phyloP scores from a whole-genome alignment of 225 moss, liverwort and hornwort species.

The Rhytidiadelphus loreus region DNA sequence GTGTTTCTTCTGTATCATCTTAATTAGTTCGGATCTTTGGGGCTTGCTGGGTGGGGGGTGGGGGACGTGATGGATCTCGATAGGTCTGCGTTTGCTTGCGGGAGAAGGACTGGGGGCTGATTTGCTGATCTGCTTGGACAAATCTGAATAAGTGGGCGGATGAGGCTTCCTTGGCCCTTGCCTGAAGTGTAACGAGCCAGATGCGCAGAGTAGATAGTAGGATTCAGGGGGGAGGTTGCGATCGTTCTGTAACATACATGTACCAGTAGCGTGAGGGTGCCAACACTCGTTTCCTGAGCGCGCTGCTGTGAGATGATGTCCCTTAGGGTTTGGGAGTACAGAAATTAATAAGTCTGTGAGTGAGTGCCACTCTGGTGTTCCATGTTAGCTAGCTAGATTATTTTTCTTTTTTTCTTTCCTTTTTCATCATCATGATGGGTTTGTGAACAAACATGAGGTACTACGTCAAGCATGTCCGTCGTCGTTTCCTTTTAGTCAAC shows the following conservation, averaged over 20 bases:
- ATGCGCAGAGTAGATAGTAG: conserved; percentile 16
- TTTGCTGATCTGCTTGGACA: neutral
- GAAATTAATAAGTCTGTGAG: conserved; percentile 43
- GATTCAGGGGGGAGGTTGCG: conserved; percentile 26
- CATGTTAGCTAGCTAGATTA: conserved; percentile 1
- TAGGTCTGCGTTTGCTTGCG: neutral
- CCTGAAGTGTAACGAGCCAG: conserved; percentile 11
- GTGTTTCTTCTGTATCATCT: conserved; percentile 43
- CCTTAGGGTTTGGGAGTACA: conserved; percentile 52
- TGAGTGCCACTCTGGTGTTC: conserved; percentile 14
- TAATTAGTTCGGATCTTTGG: conserved; percentile 9
- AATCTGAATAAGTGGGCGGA: neutral
- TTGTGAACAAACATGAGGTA: conserved; percentile 27
- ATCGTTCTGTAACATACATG: conserved; percentile 83
- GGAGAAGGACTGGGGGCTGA: neutral
- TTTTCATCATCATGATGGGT: conserved; percentile 2
- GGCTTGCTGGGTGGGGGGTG: neutral
- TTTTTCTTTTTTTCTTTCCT: neutral
- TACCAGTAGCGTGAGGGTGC: conserved; percentile 71
- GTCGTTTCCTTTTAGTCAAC: conserved; percentile 7
- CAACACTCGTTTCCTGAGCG: conserved; percentile 35
- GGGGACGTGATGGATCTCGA: neutral
- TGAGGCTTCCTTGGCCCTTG: neutral
- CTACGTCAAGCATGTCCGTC: conserved; percentile 12
- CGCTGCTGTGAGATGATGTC: conserved; percentile 55